Conservation (phyloP, 768 basidiomycete species). For the Neoboletus subvelutipes region DNA sequence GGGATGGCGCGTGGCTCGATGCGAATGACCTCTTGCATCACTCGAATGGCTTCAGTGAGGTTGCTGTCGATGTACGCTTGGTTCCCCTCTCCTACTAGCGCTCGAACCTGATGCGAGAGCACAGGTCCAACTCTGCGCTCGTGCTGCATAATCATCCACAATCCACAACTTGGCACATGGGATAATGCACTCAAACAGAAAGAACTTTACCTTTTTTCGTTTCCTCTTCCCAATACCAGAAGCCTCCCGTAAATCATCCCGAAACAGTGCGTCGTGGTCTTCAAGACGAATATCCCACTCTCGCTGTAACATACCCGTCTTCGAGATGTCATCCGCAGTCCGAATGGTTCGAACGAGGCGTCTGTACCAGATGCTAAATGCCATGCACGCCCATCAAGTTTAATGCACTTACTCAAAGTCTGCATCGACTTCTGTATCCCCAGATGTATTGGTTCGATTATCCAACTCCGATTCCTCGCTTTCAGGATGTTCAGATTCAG, state of each 20-base stretch:
- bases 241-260: constrained; percentile 61
- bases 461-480: not conserved
- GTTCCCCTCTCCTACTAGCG: constrained; percentile 75
- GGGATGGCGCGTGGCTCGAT: constrained; percentile 82
- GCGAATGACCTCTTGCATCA: constrained; percentile 89
- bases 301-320: constrained; percentile 28
- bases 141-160: not conserved
- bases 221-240: constrained; percentile 62
- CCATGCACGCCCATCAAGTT: too few species aligned
- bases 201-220: constrained; percentile 42
- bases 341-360: constrained; percentile 70
- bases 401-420: constrained; percentile 21
- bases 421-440: constrained; percentile 23
- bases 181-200: not conserved
- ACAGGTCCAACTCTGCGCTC: constrained; percentile 6
- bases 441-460: not conserved
- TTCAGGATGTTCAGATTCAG: not conserved
- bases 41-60: constrained; percentile 62
- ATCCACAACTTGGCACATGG: too few species aligned
- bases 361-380: constrained; percentile 33
- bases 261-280: constrained; percentile 66
- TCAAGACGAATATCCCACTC: constrained; percentile 29
- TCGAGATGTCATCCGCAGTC: constrained; percentile 30
- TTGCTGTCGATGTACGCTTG: constrained; percentile 77
- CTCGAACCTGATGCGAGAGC: constrained; percentile 9